Conservation (phyloP, 306 rosid species). For the Herpetospermum pedunculosum region DNA sequence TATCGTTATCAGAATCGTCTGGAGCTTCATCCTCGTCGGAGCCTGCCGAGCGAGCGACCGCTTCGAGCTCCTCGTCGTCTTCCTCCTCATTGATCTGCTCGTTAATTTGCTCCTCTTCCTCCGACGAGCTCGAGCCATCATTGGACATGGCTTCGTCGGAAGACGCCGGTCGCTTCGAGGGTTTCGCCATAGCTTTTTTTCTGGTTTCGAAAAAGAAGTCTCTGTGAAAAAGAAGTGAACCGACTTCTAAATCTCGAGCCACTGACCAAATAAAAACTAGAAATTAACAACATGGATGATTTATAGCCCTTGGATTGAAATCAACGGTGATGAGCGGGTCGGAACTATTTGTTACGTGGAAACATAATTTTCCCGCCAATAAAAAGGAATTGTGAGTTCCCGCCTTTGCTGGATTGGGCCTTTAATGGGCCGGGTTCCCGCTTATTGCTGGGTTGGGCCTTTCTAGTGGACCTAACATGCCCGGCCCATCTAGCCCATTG, state of each 20-base stretch:
- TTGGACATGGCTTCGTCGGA: conserved; percentile 65
- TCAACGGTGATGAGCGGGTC: conserved; percentile 25
- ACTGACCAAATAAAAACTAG: neutral
- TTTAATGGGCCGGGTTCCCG: neutral
- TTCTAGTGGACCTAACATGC: neutral
- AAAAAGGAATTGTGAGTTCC: conserved; percentile 26
- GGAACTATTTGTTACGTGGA: conserved; percentile 4
- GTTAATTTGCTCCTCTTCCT: conserved; percentile 38
- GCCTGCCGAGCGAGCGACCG: conserved; percentile 75
- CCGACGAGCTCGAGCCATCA: conserved; percentile 38
- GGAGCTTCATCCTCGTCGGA: conserved; percentile 46
- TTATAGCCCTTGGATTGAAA: conserved; percentile 31
- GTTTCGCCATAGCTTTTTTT: conserved; percentile 45
- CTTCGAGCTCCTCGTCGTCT: conserved; percentile 85
- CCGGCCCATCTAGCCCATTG: neutral
- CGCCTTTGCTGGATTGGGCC: conserved; percentile 22
- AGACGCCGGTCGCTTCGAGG: conserved; percentile 40
- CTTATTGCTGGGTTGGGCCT: too few species aligned
- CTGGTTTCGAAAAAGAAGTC: conserved; percentile 29
- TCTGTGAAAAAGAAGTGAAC: conserved; percentile 9
- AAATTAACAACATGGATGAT: neutral
- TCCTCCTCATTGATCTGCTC: conserved; percentile 65
- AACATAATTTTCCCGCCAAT: conserved; percentile 59
- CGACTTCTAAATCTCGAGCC: conserved; percentile 13
- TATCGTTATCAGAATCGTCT: conserved; percentile 29